Evolutionary conservation across 2,329 filamentous ascomycete species (phyloP), one percentile per base, ranked within the genome.

Genomic region (Arthrobotrys iridis): DNA sequence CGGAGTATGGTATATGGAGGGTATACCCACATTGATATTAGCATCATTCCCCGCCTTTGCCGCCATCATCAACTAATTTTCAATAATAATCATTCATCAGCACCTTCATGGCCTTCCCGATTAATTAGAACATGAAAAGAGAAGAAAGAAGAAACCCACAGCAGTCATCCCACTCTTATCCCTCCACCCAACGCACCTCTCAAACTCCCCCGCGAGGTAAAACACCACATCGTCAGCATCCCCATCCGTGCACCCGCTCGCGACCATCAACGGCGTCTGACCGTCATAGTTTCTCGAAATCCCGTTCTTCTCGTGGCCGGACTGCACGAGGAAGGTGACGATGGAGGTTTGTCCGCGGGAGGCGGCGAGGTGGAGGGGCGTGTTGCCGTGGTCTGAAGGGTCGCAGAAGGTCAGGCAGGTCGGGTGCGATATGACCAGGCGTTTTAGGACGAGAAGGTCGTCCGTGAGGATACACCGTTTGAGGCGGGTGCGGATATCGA

Each of bases 251-350:
- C 73, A 76, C 28, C 45, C 70, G 28, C 78, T 76, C 22, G 78
- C 79, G 41, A 78, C 64, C 75, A 79, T 79, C 65, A 80, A 72
- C 15, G 79, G 78, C 4, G 79, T 80, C 57, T 79, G 75, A 3
- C 78, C 78, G 1, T 76, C 75, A 45, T 77, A 76, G 43, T 80
- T 79, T 24, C 77, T 76, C 2, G 76, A 78, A 22, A 79, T 60
- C 2, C 78, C 78, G 37, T 77, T 46, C 4, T 46, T 33, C 37
- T 80, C 79, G 48, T 79, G 79, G 2, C 66, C 62, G 24, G 52
- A 48, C 3, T 64, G 46, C 24, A 64, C 66, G 18, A 75, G 48
- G n/a, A 59, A 75, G 2, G 67, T 50, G 22, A 77, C 77, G 18
- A 79, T 78, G n/a, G 15, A 58, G 33, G 77, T 71, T 22, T 76